These are phyloP conservation scores for Akanthomyces dipterigenus DNA, from an alignment of 2,329 filamentous ascomycete genomes.

Conservation along the genomic window DNA sequence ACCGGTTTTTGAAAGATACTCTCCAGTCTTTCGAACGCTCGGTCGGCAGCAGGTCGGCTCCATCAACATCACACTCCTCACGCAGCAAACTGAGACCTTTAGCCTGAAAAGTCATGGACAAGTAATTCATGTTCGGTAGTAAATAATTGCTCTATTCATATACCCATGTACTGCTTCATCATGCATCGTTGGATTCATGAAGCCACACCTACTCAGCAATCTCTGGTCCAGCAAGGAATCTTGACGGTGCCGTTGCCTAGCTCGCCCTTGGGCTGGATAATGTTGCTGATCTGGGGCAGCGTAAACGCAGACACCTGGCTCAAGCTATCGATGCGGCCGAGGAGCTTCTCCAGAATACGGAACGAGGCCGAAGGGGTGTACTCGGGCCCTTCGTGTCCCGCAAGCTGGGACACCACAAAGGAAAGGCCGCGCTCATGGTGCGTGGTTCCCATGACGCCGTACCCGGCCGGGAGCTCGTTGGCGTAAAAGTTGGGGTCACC, in stretches of 20 bases:
- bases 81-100: too few species aligned
- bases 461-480: slow-evolving; percentile 44
- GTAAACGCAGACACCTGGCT: slow-evolving; percentile 33
- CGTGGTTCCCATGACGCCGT: slow-evolving; percentile 62
- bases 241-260: slow-evolving; percentile 20
- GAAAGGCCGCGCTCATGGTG: slow-evolving; percentile 73
- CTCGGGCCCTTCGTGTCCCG: slow-evolving; percentile 63
- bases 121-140: too few species aligned
- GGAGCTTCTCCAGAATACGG: slow-evolving; percentile 66
- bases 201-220: background rate
- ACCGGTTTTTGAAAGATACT: too few species aligned
- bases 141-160: background rate
- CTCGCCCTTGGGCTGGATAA: slow-evolving; percentile 15
- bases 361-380: slow-evolving; percentile 64
- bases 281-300: slow-evolving; percentile 17
- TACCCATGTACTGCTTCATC: background rate
- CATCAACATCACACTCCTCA: too few species aligned
- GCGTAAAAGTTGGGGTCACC: slow-evolving; percentile 25
- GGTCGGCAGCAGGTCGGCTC: too few species aligned
- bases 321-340: slow-evolving; percentile 60
- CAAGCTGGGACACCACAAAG: slow-evolving; percentile 54
- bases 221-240: slow-evolving; percentile 27
- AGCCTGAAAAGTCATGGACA: too few species aligned
- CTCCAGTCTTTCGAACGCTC: too few species aligned
- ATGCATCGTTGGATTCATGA: background rate